Evolutionary conservation across 306 rosid species (phyloP).

Genomic region (Ceratonia siliqua): DNA sequence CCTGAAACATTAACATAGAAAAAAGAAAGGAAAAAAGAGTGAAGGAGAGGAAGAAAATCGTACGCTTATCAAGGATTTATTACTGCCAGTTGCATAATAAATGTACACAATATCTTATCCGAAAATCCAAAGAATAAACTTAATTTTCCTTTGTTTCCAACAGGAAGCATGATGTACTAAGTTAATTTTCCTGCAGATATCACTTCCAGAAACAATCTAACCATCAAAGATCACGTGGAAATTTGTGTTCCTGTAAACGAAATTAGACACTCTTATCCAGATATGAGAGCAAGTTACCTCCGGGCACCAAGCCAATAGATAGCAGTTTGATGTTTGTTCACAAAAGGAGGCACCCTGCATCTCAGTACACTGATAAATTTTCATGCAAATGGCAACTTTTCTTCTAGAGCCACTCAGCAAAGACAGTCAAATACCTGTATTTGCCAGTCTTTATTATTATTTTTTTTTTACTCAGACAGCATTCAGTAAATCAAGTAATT

Average conservation of each 20-base stretch:
- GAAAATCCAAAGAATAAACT: conserved; percentile 4
- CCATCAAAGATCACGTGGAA: conserved; percentile 25
- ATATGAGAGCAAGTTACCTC: conserved; percentile 50
- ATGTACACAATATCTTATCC: background rate
- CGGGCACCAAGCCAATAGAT: conserved; percentile 28
- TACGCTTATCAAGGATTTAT: conserved; percentile 10
- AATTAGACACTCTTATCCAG: conserved; percentile 39
- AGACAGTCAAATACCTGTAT: conserved; percentile 34
- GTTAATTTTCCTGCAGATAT: conserved; percentile 48
- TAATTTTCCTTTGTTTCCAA: conserved; percentile 31
- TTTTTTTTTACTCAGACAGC: conserved; percentile 36
- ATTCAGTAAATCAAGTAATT: conserved; percentile 21
- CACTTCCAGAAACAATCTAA: conserved; percentile 32
- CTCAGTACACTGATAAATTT: conserved; percentile 36
- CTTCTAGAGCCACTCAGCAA: conserved; percentile 26
- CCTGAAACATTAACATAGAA: background rate
- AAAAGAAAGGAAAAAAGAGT: background rate
- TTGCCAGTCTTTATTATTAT: conserved; percentile 23
- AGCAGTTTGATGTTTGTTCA: conserved; percentile 31
- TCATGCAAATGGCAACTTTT: conserved; percentile 33
- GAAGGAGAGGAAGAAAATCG: background rate
- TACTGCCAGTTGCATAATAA: background rate
- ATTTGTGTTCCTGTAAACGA: conserved; percentile 46
- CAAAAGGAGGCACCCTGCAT: conserved; percentile 26
- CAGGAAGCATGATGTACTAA: conserved; percentile 21